Evolutionary conservation across 352 stramenopile species (phyloP), one percentile per base, ranked within the genome.

Genomic region (Pythium chondricola): DNA sequence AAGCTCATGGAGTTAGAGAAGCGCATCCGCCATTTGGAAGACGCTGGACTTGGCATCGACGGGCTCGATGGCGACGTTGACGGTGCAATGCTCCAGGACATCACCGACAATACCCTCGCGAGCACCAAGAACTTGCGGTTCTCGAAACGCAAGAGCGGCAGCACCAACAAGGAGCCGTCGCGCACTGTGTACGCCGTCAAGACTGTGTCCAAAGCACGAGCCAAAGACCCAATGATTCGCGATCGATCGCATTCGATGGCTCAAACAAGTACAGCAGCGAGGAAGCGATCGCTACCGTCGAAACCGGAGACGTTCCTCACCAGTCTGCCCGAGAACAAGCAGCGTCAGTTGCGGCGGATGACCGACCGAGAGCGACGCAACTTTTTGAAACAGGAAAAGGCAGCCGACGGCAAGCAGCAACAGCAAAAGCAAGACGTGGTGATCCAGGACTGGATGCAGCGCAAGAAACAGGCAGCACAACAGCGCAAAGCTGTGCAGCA

Each of bases 1-100:
- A 88, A 86, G 35, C 78, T 96, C 6, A 87, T 95, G 60, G 85
- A 96, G 44, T 67, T 96, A 3, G 87, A 96, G 57, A 76, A 88
- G 58, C 75, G 87, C 9, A 96, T 96, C 46, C 69, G 71, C 0
- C 70, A 85, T 31, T 58, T 96, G 26, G 87, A 96, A 46, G 80
- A 81, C 46, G 71, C 72, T 0, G 74, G 72, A 0, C 46, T 86
- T 5, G 70, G 67, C 2, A 65, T 69, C 7, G 71, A 81, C 17
- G 60, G 42, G 4, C 47, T 77, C 2, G 66, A 83, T 21, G 61
- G 65, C 11, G 63, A 73, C 21, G 17, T 48, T 16, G 43, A 46
- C 0, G 43, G 52, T 17, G 48, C 56, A 8, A 33, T 36, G 57
- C 48, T 48, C 7, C 55, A 50, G n/a, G 60, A 59, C 21, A 39